Evolutionary conservation across 495 filamentous ascomycete genomes (phyloP), one percentile per base, ranked within the genome.

Genomic region (Platismatia glauca): DNA sequence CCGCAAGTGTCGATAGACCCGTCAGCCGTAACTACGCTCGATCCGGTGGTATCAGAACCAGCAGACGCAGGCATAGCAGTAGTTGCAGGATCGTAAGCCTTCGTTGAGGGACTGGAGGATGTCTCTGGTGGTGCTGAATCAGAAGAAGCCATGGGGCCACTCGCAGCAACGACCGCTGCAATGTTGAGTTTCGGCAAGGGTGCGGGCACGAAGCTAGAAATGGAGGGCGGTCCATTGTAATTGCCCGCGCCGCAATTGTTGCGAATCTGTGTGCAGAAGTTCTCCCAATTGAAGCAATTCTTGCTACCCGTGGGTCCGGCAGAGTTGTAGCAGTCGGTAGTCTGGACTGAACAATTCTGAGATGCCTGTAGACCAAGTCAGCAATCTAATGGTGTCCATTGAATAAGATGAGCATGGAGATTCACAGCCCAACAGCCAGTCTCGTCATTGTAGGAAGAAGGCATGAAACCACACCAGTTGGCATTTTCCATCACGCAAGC

Each of bases 381-480:
- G 35, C 12, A 43, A 41, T 50, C 57, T 16, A 60, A 22, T 20
- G 58, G 24, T 34, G 12, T 57, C 44, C 57, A 60, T 58, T 39
- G 15, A 44, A 43, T 34, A 15, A 33, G 34, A 0, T 6, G 12
- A 9, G 46, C 24, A 33, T 1, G n/a, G 31, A 58, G 29, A 63
- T 55, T 62, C 65, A 74, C 72, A 29, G 58, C 63, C 80, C 81
- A 88, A 76, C 88, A 91, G n/a, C 81, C 79, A 16, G 65, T 60
- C 64, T 83, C 74, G 43, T 74, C 73, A 7, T 70, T 73, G 70
- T 86, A 90, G 12, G 60, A 61, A 0, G 81, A 71, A 0, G 88
- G 73, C 65, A 87, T 80, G 27, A 77, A 66, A 38, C 79, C 85
- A 70, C 85, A 89, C 88, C 87, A 91, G 72, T 90, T 88, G 43